Conservation (phyloP, 169 alveolate genomes). For the Cryptosporidium felis region DNA sequence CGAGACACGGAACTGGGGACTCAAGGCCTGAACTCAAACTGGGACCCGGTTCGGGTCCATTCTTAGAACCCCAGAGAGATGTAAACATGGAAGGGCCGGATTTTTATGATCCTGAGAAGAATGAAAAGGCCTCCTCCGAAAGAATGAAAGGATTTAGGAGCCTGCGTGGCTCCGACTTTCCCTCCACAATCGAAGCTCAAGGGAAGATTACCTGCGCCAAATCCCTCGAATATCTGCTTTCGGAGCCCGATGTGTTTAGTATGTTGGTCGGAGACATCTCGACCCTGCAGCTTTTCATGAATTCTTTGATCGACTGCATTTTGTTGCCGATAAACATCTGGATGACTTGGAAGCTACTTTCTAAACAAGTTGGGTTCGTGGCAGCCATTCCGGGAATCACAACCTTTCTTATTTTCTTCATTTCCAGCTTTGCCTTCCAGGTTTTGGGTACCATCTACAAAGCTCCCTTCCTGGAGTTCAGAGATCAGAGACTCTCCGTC, state of each 20-base stretch:
- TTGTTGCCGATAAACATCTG: conserved; percentile 39
- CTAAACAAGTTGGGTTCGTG: conserved; percentile 44
- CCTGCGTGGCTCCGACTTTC: too few species aligned
- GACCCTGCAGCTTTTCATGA: conserved; percentile 26
- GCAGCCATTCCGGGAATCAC: conserved; percentile 56
- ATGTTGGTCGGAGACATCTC: conserved; percentile 60
- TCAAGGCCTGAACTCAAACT: too few species aligned
- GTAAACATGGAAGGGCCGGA: too few species aligned
- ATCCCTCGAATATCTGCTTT: conserved; percentile 10
- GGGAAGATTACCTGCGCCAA: background rate
- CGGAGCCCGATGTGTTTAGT: conserved; percentile 54
- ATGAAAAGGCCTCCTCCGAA: too few species aligned
- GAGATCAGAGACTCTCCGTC: conserved; percentile 41
- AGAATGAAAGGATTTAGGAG: too few species aligned
- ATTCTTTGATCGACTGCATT: conserved; percentile 21
- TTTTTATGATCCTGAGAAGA: too few species aligned
- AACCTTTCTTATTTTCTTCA: conserved; percentile 19
- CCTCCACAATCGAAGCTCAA: background rate
- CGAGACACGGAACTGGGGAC: background rate
- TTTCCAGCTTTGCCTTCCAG: conserved; percentile 53
- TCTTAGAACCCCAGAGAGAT: too few species aligned
- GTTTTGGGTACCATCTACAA: conserved; percentile 43
- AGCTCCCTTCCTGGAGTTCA: conserved; percentile 54
- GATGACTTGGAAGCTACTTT: conserved; percentile 40
- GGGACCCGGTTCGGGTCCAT: too few species aligned